A percentile compares a stretch with the other conserved stretches of the same genome.
phyloP scores from a whole-genome alignment of 441 rosid genomes.

The Capsella rubella region DNA sequence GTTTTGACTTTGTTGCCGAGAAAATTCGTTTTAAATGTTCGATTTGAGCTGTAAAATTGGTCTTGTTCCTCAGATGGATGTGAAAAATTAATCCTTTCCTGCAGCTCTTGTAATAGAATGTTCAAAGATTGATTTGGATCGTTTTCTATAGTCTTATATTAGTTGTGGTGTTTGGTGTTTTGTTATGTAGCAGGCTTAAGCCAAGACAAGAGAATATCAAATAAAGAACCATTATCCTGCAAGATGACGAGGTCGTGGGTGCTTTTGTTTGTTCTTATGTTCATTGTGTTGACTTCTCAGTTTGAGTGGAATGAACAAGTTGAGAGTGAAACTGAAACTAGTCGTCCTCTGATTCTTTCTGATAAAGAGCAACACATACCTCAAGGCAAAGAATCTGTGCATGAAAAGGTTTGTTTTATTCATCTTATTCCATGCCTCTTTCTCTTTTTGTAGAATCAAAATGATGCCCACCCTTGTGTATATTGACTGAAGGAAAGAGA shows the following conservation, averaged over 20 bases:
- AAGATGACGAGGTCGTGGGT: constrained; percentile 79
- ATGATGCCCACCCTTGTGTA: not conserved
- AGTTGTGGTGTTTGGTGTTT: constrained; percentile 10
- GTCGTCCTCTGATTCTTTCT: constrained; percentile 37
- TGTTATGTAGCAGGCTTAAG: constrained; percentile 32
- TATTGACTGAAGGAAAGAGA: constrained; percentile 17
- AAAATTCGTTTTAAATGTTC: not conserved
- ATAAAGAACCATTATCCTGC: constrained; percentile 3
- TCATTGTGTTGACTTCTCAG: constrained; percentile 71
- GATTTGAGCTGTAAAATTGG: not conserved
- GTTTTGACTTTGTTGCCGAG: constrained; percentile 32
- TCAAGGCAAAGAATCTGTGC: constrained; percentile 54
- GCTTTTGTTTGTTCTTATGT: constrained; percentile 63
- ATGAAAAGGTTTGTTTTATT: constrained; percentile 67
- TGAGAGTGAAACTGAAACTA: constrained; percentile 61
- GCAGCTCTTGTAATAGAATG: not conserved
- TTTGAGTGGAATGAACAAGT: constrained; percentile 84
- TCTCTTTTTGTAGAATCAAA: not conserved
- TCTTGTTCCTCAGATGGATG: constrained; percentile 12
- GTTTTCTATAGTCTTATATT: not conserved
- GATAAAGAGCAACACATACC: constrained; percentile 50
- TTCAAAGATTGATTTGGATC: constrained; percentile 7
- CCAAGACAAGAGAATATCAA: constrained; percentile 15
- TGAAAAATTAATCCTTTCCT: constrained; percentile 2
- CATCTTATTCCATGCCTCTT: not conserved